Evolutionary conservation across 139 green algal species (phyloP), one percentile per base, ranked within the genome.

Genomic region (Tetraselmis striata): DNA sequence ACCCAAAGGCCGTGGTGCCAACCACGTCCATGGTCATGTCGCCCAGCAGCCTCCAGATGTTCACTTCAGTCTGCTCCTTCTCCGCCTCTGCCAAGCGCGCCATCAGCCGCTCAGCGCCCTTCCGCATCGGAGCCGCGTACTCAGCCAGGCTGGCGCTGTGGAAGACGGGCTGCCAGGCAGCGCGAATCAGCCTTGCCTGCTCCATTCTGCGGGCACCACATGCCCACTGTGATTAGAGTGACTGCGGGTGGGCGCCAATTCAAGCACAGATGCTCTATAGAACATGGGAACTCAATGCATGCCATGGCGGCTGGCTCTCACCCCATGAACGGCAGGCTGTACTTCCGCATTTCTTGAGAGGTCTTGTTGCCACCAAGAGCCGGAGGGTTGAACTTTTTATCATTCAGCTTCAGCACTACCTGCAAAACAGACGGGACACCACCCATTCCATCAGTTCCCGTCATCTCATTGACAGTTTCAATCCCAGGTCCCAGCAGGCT

Each of bases 1-100:
- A 92, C 89, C 90, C 90, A 80, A 90, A 93, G 25, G 87, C 88
- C 27, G 86, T 90, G 27, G 84, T 87, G 23, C 90, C 90, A 78
- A 92, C 87, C 30, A 93, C 86, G 22, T 87, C 77, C 82, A 93
- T 77, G 31, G 89, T 92, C 85, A 93, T 89, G 31, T 58, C 31
- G 32, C 87, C 88, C 28, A 92, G 80, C 78, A 81, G 59, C 26
- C 83, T 29, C 78, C 82, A 87, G 0, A 93, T 87, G 75, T 93
- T 85, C 1, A 93, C 83, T 22, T 31, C 30, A 27, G 80, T 25
- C 28, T 75, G 75, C n/a, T 76, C 79, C n/a, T 0, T 29, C 25
- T 77, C 78, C 25, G 24, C 30, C 26, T 59, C 74, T 18, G 5
- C 45, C 84, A 93, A 67, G 29, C 29, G 27, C 1, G 79, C 58